These are phyloP conservation scores for Musa troglodytarum DNA, from an alignment of 176 grass and related monocot genomes.

Conservation along the genomic window DNA sequence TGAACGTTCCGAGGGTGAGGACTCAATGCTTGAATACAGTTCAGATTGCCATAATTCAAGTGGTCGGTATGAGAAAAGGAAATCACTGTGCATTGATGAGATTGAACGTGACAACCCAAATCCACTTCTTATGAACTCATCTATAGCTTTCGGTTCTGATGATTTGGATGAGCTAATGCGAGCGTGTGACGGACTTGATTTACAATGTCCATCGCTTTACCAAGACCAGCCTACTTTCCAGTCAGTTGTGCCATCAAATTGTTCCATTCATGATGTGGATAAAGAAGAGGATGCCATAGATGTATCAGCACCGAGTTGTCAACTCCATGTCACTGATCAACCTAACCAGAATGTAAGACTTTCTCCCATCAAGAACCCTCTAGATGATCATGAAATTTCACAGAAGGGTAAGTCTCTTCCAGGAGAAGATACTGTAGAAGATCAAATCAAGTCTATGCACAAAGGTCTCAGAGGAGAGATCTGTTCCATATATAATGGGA, in stretches of 20 bases:
- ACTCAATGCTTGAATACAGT: constrained; percentile 25
- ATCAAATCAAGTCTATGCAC: background rate
- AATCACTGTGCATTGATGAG: background rate
- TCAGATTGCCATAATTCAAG: constrained; percentile 1
- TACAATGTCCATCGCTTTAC: constrained; percentile 19
- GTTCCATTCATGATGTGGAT: background rate
- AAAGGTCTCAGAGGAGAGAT: background rate
- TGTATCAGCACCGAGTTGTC: background rate
- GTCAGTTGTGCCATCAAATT: background rate
- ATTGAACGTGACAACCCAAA: background rate
- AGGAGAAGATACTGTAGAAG: background rate
- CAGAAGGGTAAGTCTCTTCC: background rate
- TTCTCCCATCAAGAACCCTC: too few relatives aligned
- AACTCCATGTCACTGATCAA: background rate
- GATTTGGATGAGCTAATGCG: constrained; percentile 41
- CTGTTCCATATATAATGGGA: background rate
- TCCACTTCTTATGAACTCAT: constrained; percentile 39
- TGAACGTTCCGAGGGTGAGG: constrained; percentile 21
- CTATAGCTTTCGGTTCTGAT: constrained; percentile 26
- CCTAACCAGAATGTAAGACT: background rate
- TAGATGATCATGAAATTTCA: background rate
- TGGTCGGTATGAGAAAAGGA: constrained; percentile 2
- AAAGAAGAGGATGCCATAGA: background rate
- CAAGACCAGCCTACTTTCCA: constrained; percentile 12
- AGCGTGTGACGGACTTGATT: constrained; percentile 20